Conservation (phyloP, 768 basidiomycete species). For the Brasilioporus rufonigricans region DNA sequence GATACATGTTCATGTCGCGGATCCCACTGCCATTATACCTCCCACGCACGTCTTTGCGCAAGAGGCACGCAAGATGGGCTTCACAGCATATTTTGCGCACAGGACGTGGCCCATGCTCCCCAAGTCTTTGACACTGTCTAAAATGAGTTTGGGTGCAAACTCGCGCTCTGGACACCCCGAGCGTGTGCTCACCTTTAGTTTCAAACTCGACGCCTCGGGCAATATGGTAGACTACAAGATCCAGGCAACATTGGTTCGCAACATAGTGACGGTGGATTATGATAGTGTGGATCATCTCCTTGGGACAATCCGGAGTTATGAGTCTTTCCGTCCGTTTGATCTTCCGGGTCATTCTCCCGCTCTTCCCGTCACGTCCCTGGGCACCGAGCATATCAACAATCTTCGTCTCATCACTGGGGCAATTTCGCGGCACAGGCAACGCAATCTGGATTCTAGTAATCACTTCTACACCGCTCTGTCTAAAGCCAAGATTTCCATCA, state of each 20-base stretch:
- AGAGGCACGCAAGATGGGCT: constrained; percentile 49
- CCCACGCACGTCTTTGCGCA: constrained; percentile 62
- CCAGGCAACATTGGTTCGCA: constrained; percentile 69
- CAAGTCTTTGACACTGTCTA: constrained; percentile 44
- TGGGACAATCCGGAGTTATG: constrained; percentile 21
- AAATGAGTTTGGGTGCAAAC: constrained; percentile 47
- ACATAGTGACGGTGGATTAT: constrained; percentile 65
- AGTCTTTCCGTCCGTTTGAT: constrained; percentile 24
- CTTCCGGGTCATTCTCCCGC: not conserved
- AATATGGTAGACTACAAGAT: constrained; percentile 70
- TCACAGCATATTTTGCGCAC: constrained; percentile 65
- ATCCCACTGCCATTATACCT: constrained; percentile 79
- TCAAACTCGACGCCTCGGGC: constrained; percentile 58
- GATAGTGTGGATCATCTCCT: constrained; percentile 58
- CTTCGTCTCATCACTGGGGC: constrained; percentile 33
- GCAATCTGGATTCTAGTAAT: constrained; percentile 20
- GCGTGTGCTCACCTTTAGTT: constrained; percentile 77
- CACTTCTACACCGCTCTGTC: constrained; percentile 28
- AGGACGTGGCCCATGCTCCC: constrained; percentile 76
- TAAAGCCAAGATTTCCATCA: constrained; percentile 26
- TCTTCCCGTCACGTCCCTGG: constrained; percentile 5
- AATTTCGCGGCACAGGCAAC: constrained; percentile 24
- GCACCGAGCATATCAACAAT: constrained; percentile 22
- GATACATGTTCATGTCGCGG: constrained; percentile 92
- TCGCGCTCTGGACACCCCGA: constrained; percentile 38